Percentiles rank a stretch among this genome's conserved stretches.
These are phyloP conservation scores for Soucietia sequanensis DNA, from an alignment of 805 yeast genomes.

Conservation along the genomic window DNA sequence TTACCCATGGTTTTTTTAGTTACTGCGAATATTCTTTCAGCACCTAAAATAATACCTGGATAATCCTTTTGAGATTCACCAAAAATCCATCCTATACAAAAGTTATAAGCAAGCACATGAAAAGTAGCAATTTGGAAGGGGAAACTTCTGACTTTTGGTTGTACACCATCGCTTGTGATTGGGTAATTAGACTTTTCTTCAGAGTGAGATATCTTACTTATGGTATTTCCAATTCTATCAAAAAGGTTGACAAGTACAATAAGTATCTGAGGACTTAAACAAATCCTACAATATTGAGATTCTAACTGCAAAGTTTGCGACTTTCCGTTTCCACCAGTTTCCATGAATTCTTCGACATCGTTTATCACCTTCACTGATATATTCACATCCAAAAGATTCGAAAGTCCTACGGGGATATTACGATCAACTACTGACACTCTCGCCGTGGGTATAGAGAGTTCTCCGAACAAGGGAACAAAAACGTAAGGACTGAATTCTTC, in stretches of 20 bases:
- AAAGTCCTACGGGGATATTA: conserved; percentile 39
- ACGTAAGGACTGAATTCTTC: conserved; percentile 1
- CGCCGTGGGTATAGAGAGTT: conserved; percentile 39
- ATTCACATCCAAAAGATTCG: conserved; percentile 44
- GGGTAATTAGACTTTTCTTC: background rate
- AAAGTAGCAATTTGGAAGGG: conserved; percentile 44
- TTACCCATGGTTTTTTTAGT: conserved; percentile 64
- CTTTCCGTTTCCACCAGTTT: conserved; percentile 3
- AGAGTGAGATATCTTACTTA: background rate
- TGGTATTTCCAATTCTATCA: conserved; percentile 18
- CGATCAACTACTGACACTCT: conserved; percentile 40
- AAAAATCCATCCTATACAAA: conserved; percentile 80
- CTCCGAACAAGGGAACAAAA: conserved; percentile 35
- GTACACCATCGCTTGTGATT: too few species aligned
- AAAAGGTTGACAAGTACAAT: conserved; percentile 35
- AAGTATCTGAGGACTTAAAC: conserved; percentile 52
- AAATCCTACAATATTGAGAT: conserved; percentile 57
- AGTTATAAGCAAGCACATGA: conserved; percentile 58
- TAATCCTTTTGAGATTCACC: conserved; percentile 41
- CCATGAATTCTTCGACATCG: conserved; percentile 17
- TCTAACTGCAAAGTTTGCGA: conserved; percentile 53
- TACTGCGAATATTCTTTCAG: conserved; percentile 67
- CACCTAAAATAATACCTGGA: conserved; percentile 81
- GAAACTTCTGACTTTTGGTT: background rate
- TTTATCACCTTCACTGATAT: conserved; percentile 44